These are phyloP conservation scores for Eremothecium sinecaudum DNA, from an alignment of 1,139 yeast genomes.

Conservation along the genomic window DNA sequence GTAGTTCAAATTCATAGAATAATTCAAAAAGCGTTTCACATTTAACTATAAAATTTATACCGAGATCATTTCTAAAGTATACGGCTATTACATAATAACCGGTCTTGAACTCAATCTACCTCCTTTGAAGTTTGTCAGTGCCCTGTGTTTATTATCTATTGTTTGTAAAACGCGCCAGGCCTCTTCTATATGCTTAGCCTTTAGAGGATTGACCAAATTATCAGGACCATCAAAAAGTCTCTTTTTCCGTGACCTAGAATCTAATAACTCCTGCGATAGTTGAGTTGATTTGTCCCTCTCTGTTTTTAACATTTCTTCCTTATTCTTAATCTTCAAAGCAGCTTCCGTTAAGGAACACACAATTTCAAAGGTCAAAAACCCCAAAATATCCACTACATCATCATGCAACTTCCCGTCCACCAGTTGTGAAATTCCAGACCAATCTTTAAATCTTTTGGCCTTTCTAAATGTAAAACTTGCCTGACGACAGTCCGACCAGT, in stretches of 20 bases:
- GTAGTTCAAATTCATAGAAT: no score
- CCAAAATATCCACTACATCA: constrained; percentile 91
- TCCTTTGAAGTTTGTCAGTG: constrained; percentile 68
- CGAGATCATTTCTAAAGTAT: no score
- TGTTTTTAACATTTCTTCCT: constrained; percentile 44
- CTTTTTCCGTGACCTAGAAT: constrained; percentile 37
- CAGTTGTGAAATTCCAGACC: constrained; percentile 82
- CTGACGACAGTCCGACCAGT: constrained; percentile 97
- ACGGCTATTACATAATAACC: constrained; percentile 30
- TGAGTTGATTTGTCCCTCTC: constrained; percentile 26
- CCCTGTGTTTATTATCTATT: constrained; percentile 50
- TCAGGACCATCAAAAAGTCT: constrained; percentile 87
- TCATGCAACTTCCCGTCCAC: constrained; percentile 91
- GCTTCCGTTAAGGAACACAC: constrained; percentile 91
- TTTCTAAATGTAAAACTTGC: constrained; percentile 94
- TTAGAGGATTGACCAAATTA: constrained; percentile 71
- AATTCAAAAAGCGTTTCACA: no score
- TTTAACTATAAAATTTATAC: no score
- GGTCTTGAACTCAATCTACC: constrained; percentile 40
- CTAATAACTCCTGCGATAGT: constrained; percentile 23
- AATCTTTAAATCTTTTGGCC: constrained; percentile 84
- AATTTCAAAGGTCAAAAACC: constrained; percentile 91
- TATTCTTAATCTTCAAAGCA: constrained; percentile 70
- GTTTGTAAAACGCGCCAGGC: constrained; percentile 82
- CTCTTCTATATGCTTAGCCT: constrained; percentile 78